phyloP scores from a whole-genome alignment of 2,329 filamentous ascomycete genomes.

The Fusarium protoensiforme region DNA sequence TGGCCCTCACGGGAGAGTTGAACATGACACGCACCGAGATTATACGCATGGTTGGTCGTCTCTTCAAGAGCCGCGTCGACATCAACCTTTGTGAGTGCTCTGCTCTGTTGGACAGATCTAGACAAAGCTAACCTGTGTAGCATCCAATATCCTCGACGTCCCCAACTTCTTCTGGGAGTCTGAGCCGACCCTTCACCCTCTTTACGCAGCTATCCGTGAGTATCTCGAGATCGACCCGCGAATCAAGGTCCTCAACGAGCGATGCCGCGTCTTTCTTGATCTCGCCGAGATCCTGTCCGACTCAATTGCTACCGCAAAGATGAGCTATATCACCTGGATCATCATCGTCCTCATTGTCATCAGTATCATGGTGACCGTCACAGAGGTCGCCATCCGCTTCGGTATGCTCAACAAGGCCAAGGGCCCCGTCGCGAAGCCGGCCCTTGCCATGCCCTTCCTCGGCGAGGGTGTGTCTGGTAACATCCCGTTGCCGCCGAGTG shows the following conservation, averaged over 20 bases:
- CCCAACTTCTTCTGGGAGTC: constrained; percentile 99
- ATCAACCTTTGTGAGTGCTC: constrained; percentile 89
- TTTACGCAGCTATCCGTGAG: constrained; percentile 94
- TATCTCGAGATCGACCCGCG: constrained; percentile 98
- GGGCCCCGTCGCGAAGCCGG: constrained; percentile 10
- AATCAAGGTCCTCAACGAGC: constrained; percentile 96
- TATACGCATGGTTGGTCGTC: constrained; percentile 86
- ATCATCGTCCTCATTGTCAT: constrained; percentile 93
- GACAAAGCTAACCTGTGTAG: constrained; percentile 56
- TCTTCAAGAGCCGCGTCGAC: constrained; percentile 95
- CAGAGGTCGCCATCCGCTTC: constrained; percentile 90
- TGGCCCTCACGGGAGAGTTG: constrained; percentile 89
- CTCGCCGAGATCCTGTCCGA: constrained; percentile 95
- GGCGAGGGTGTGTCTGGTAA: constrained; percentile 23
- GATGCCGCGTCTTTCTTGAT: constrained; percentile 95
- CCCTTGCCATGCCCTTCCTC: constrained; percentile 24
- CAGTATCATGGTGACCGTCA: constrained; percentile 89
- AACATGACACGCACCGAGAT: constrained; percentile 94
- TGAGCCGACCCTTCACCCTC: constrained; percentile 91
- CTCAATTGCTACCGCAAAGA: constrained; percentile 91
- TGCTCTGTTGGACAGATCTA: constrained; percentile 22
- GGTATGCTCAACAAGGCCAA: constrained; percentile 67
- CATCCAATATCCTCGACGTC: constrained; percentile 94
- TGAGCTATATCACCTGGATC: constrained; percentile 98
- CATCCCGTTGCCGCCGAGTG: constrained; percentile 37